Evolutionary conservation across 2,329 filamentous ascomycete genomes (phyloP), one percentile per base, ranked within the genome.

Genomic region (Monilinia vaccinii-corymbosi): DNA sequence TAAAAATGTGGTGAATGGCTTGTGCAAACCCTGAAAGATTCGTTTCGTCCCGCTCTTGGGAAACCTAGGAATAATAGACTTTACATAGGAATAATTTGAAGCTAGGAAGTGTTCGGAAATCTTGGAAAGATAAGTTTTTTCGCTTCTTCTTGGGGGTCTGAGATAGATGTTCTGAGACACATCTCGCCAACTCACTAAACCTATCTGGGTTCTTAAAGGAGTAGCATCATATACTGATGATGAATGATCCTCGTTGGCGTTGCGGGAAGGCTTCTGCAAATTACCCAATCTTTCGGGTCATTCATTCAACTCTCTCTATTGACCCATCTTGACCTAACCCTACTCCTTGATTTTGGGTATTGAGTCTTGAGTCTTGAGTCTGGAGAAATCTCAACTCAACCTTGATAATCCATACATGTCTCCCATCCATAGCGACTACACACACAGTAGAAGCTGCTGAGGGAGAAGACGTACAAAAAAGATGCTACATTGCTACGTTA

Each of bases 231-330:
- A 46, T 59, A 45, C 46, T 59, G 38, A 45, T 53, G 40, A 53
- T 59, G 40, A 48, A 46, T 59, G 57, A 59, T 55, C 57, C 57
- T 59, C 57, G 57, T 59, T 59, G 57, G 57, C 48, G 57, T 55
- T 47, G 48, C 57, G 57, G 57, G 57, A 59, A 45, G 57, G 57
- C 57, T 59, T 59, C 48, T 59, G 48, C 48, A 38, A 40, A 59
- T 46, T 59, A 59, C 48, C 57, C 50, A 59, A 55, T 47, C 57
- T 59, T 59, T 59, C 48, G 57, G 57, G 57, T 53, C 42, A 40
- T 21, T 59, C 48, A 59, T 21, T 59, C 48, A 59, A 42, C 16
- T 55, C 25, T 38, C 25, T 28, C 8, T 42, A 9, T 18, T 42
- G 23, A 36, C 36, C 50, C 50, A 53, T 53, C 28, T 32, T n/a